Evolutionary conservation across 176 grass and related monocot genomes (phyloP), one percentile per base, ranked within the genome.

Genomic region (Musa acuminata): DNA sequence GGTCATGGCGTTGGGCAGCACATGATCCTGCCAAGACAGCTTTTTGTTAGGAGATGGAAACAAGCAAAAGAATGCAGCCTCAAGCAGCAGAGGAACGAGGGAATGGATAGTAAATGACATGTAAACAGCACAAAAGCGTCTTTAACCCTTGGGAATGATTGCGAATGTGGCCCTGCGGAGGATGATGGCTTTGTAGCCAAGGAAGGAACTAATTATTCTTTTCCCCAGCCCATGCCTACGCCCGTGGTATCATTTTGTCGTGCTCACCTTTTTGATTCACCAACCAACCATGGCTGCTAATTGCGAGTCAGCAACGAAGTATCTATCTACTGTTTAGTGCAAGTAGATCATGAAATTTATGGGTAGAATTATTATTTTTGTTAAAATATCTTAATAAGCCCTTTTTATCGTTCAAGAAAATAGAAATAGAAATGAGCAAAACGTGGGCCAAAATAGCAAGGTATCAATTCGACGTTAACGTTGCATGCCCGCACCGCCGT

Each of bases 221-320:
- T 70, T 11, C 67, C 43, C 67, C 3, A 50, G 7, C 3, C 22
- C 29, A 70, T 51, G 67, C 43, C 43, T 8, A 70, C 20, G 67
- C 43, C 43, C 43, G 17, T 9, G 17, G 67, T 11, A 70, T 70
- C 67, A 70, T 70, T 70, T 20, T 70, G 67, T 70, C 67, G 50
- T 48, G 50, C 16, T 19, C 67, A 0, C 9, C 0, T 49, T 2
- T 27, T 27, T 4, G 14, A 66, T 27, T 14, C 8, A 29, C 27
- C 9, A 14, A 29, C 27, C 9, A 27, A 2, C 10, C 23, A 6
- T 6, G 35, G 35, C 35, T 43, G 35, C 35, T 43, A 43, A 43
- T 43, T 43, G 35, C 35, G 35, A 6, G 35, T 43, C 35, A 43
- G 35, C 35, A 43, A 43, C 35, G 4, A 43, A 5, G 35, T 43